Percentiles rank a stretch among this genome's conserved stretches.
Evolutionary conservation across 441 rosid genomes (phyloP).

Genomic region (Flueggea neowawraea): DNA sequence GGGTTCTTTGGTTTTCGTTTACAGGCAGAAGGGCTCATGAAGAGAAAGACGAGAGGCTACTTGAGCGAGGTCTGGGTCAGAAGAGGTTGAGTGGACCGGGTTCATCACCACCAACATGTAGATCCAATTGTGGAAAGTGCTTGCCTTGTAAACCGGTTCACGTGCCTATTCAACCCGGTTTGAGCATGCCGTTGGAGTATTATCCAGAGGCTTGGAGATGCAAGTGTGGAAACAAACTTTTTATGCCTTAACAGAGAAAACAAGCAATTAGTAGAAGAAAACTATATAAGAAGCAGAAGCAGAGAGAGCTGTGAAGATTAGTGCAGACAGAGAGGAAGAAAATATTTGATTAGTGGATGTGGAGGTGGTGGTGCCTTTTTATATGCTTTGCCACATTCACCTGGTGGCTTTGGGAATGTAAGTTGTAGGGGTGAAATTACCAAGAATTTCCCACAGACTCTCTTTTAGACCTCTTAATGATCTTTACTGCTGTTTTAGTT

Average conservation of each 20-base stretch:
- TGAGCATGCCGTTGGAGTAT: conserved; percentile 63
- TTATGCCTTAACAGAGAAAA: conserved; percentile 43
- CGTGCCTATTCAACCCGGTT: conserved; percentile 72
- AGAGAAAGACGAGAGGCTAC: conserved; percentile 10
- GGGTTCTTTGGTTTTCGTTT: background rate
- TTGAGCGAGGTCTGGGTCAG: conserved; percentile 18
- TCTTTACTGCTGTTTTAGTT: background rate
- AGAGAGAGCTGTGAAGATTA: no score
- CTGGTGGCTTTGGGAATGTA: conserved; percentile 40
- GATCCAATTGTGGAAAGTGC: conserved; percentile 78
- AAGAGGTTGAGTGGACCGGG: conserved; percentile 57
- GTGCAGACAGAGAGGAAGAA: background rate
- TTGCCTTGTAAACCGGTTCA: conserved; percentile 78
- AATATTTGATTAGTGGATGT: conserved; percentile 5
- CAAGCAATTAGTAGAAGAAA: background rate
- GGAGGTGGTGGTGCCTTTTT: conserved; percentile 7
- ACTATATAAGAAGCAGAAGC: background rate
- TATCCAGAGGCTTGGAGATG: conserved; percentile 99
- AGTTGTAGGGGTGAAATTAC: conserved; percentile 29
- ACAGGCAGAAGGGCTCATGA: conserved; percentile 10
- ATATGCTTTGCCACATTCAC: conserved; percentile 1
- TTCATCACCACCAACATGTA: conserved; percentile 80
- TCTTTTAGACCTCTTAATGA: conserved; percentile 3
- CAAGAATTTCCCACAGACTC: conserved; percentile 21
- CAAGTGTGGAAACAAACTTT: conserved; percentile 74